Evolutionary conservation across 2,329 filamentous ascomycete genomes (phyloP).

Genomic region (Orbilia ellipsospora): DNA sequence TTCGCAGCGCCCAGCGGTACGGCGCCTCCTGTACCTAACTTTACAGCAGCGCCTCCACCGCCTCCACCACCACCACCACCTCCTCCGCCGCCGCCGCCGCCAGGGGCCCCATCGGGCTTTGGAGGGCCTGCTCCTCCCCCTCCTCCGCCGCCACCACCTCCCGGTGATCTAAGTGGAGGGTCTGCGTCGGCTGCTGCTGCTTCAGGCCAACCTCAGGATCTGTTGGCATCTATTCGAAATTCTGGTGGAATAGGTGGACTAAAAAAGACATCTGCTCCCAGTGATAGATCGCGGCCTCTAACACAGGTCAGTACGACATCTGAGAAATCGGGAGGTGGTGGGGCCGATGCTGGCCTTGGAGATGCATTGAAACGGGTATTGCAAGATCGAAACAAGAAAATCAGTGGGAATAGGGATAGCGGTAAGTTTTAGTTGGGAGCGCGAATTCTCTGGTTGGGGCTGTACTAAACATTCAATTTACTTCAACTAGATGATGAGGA

Average conservation of each 20-base stretch:
- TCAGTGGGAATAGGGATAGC: slow-evolving; percentile 52
- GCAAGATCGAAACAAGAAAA: slow-evolving; percentile 57
- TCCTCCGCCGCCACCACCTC: slow-evolving; percentile 66
- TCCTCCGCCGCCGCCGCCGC: slow-evolving; percentile 61
- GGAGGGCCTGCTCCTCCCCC: slow-evolving; percentile 57
- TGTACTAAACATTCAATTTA: background rate
- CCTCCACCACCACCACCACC: slow-evolving; percentile 66
- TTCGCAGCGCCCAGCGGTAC: slow-evolving; percentile 62
- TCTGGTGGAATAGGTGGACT: slow-evolving; percentile 74
- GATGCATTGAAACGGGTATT: slow-evolving; percentile 56
- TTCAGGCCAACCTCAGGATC: slow-evolving; percentile 68
- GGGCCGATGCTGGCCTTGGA: slow-evolving; percentile 44
- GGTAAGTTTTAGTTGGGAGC: slow-evolving; percentile 39
- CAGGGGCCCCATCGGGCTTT: slow-evolving; percentile 61
- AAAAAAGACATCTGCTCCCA: slow-evolving; percentile 78
- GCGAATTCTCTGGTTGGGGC: too few species aligned
- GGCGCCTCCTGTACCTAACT: slow-evolving; percentile 62
- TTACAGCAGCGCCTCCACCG: slow-evolving; percentile 64
- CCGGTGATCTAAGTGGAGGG: slow-evolving; percentile 62
- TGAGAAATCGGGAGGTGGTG: slow-evolving; percentile 62
- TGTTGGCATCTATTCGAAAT: slow-evolving; percentile 78
- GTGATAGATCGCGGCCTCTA: slow-evolving; percentile 75
- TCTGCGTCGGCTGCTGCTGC: slow-evolving; percentile 66
- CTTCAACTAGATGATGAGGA: slow-evolving; percentile 53
- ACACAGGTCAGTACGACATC: slow-evolving; percentile 66